Conservation (phyloP, 108 stramenopile species). For the Cyclostephanos tholiformis region DNA sequence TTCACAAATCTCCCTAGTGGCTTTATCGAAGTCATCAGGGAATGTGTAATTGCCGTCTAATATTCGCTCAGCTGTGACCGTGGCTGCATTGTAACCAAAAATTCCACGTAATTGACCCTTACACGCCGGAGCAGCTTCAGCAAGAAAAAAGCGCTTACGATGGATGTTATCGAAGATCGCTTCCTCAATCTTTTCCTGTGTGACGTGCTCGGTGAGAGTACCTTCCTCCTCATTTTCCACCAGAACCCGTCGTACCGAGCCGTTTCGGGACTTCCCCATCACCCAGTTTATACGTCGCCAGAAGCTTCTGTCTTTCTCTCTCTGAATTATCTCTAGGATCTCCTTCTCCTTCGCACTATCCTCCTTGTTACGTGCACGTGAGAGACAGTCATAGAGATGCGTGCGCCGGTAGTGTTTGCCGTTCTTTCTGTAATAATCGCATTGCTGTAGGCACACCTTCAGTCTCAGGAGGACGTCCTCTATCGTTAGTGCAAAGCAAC, state of each 20-base stretch:
- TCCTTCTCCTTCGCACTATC: slow-evolving; percentile 3
- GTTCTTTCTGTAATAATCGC: background rate
- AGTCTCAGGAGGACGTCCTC: background rate
- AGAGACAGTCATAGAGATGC: background rate
- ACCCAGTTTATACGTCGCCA: slow-evolving; percentile 15
- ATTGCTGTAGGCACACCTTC: background rate
- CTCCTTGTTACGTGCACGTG: background rate
- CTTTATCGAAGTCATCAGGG: background rate
- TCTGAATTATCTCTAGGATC: slow-evolving; percentile 14
- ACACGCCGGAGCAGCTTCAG: background rate
- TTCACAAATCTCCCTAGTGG: background rate
- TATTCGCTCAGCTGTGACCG: background rate
- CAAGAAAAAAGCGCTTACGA: too few relatives aligned
- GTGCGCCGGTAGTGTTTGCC: background rate
- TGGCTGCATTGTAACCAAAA: background rate
- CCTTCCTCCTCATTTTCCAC: background rate
- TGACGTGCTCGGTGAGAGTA: background rate
- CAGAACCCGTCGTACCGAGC: slow-evolving; percentile 9
- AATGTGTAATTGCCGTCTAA: too few relatives aligned
- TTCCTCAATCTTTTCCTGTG: background rate
- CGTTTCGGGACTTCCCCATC: background rate
- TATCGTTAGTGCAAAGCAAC: background rate
- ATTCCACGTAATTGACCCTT: background rate
- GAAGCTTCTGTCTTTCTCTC: slow-evolving; percentile 9
- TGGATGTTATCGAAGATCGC: slow-evolving; percentile 5